Evolutionary conservation across 345 rosid species (phyloP).

Genomic region (Combretum micranthum): DNA sequence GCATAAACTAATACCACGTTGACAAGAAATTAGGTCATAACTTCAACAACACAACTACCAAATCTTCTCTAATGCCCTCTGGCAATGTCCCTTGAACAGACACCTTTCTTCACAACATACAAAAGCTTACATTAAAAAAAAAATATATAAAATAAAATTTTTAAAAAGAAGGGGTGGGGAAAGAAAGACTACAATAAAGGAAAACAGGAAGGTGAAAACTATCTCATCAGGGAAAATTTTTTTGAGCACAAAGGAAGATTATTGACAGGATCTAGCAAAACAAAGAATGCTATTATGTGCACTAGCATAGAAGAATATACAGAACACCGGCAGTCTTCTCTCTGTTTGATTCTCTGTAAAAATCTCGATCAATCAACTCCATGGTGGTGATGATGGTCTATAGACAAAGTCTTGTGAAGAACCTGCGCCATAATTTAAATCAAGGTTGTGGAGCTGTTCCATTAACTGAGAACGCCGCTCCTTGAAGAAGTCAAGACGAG

Average conservation of each 20-base stretch:
- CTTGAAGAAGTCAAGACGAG: constrained; percentile 97
- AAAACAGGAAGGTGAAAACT: too few species aligned
- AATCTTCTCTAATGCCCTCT: too few species aligned
- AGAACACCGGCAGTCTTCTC: constrained; percentile 22
- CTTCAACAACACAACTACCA: not conserved
- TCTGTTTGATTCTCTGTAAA: not conserved
- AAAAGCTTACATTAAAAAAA: too few species aligned
- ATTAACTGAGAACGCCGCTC: constrained; percentile 96
- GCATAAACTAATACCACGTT: too few species aligned
- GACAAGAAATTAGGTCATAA: too few species aligned
- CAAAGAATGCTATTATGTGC: constrained; percentile 31
- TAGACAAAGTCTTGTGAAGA: constrained; percentile 80
- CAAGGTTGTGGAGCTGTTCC: constrained; percentile 97
- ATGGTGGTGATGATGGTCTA: constrained; percentile 87
- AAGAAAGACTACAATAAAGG: too few species aligned
- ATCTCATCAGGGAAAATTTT: too few species aligned
- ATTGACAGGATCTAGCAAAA: not conserved
- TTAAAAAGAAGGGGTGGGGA: too few species aligned
- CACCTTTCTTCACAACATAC: not conserved
- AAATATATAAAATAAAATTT: too few species aligned
- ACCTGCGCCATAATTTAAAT: constrained; percentile 69
- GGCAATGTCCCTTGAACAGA: too few species aligned
- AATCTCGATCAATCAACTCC: constrained; percentile 39
- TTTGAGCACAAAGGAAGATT: not conserved
- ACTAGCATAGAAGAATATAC: constrained; percentile 34